These are phyloP conservation scores for Lentinus polychrous DNA, from an alignment of 1,284 basidiomycete species.

Conservation along the genomic window DNA sequence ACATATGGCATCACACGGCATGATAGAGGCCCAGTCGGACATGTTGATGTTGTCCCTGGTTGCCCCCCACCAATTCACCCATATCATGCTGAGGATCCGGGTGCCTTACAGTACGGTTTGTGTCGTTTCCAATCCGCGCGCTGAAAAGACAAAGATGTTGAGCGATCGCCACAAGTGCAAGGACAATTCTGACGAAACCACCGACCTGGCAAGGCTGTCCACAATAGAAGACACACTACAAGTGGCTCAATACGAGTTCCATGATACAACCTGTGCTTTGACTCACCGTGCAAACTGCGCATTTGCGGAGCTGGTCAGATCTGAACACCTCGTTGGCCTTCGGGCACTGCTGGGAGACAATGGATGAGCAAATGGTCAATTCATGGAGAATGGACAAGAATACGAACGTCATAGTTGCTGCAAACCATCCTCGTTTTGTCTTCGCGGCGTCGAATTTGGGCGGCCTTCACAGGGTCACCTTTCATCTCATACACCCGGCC, in stretches of 20 bases:
- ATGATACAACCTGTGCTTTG: neutral
- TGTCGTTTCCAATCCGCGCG: slow-evolving; percentile 15
- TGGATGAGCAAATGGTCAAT: neutral
- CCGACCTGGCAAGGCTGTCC: slow-evolving; percentile 14
- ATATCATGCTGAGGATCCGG: too few species aligned
- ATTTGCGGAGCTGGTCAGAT: slow-evolving; percentile 12
- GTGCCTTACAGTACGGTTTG: slow-evolving; percentile 12
- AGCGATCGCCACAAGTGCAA: neutral
- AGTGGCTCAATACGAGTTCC: neutral
- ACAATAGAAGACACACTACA: slow-evolving; percentile 16
- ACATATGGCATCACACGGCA: too few species aligned
- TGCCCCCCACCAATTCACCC: too few species aligned
- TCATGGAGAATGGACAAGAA: neutral
- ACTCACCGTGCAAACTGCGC: slow-evolving; percentile 13
- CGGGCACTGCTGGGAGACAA: neutral
- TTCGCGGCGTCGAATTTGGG: slow-evolving; percentile 19
- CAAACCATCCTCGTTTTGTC: slow-evolving; percentile 23
- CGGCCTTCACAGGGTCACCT: slow-evolving; percentile 23
- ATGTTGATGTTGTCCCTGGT: too few species aligned
- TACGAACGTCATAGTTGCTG: slow-evolving; percentile 19
- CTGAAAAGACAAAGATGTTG: neutral
- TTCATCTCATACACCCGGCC: slow-evolving; percentile 26
- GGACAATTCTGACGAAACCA: neutral
- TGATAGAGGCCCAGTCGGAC: too few species aligned
- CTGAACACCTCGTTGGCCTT: slow-evolving; percentile 17